Evolutionary conservation across 768 basidiomycete genomes (phyloP).

Genomic region (Neoboletus magnificus): DNA sequence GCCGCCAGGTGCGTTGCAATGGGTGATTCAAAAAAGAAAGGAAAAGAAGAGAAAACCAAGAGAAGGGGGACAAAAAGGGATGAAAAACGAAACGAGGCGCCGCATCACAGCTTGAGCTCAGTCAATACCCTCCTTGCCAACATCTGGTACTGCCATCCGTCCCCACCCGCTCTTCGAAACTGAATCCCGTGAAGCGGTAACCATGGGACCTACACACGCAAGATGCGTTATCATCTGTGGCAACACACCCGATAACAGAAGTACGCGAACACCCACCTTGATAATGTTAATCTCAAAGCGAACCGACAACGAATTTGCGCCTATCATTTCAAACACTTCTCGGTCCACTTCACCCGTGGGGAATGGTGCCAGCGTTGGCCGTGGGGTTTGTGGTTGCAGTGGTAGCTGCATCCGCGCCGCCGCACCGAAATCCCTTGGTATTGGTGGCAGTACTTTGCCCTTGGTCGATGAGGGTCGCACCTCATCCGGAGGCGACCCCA

Average conservation of each 20-base stretch:
- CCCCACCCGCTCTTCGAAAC: slow-evolving; percentile 85
- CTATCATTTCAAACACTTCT: slow-evolving; percentile 69
- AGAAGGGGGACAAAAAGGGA: neutral
- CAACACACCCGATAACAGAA: neutral
- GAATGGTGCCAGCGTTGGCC: slow-evolving; percentile 43
- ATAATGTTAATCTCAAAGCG: slow-evolving; percentile 97
- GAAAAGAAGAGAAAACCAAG: neutral
- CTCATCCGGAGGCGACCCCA: slow-evolving; percentile 27
- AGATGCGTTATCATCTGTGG: neutral
- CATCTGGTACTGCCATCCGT: slow-evolving; percentile 98
- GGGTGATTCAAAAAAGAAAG: neutral
- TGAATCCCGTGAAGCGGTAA: slow-evolving; percentile 93
- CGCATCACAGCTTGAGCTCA: slow-evolving; percentile 73
- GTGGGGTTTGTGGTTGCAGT: slow-evolving; percentile 32
- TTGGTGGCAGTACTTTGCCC: slow-evolving; percentile 69
- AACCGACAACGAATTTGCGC: slow-evolving; percentile 78
- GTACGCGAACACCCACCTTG: slow-evolving; percentile 58
- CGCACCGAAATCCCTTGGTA: slow-evolving; percentile 66
- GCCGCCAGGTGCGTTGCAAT: slow-evolving; percentile 11
- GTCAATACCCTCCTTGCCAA: slow-evolving; percentile 84
- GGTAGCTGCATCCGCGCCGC: slow-evolving; percentile 18
- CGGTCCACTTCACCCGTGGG: slow-evolving; percentile 66
- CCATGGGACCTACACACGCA: slow-evolving; percentile 71
- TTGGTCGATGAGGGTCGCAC: slow-evolving; percentile 53
- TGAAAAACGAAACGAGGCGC: neutral